These are phyloP conservation scores for Aphanocladium album DNA, from an alignment of 2,329 filamentous ascomycete species.

Conservation along the genomic window DNA sequence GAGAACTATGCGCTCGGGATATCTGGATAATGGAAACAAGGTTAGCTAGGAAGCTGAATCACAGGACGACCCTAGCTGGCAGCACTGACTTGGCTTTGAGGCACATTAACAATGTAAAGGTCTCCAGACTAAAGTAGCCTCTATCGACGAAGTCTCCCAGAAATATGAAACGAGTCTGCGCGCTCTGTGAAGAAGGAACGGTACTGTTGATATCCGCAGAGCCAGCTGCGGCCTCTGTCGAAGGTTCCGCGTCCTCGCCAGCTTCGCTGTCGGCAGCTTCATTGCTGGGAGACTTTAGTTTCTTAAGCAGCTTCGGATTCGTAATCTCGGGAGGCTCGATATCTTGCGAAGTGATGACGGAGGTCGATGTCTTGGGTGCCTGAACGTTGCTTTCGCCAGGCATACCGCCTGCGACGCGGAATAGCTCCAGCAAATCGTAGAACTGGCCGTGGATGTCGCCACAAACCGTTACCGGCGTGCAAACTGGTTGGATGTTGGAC, in stretches of 20 bases:
- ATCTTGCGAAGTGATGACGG: slow-evolving; percentile 82
- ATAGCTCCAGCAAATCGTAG: slow-evolving; percentile 94
- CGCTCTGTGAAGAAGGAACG: slow-evolving; percentile 38
- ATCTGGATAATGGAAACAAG: slow-evolving; percentile 47
- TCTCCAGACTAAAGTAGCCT: slow-evolving; percentile 96
- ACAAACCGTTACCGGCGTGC: slow-evolving; percentile 92
- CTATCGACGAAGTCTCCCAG: slow-evolving; percentile 93
- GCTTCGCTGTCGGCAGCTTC: slow-evolving; percentile 45
- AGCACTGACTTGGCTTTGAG: slow-evolving; percentile 64
- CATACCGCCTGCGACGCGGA: slow-evolving; percentile 94
- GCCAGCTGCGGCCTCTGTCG: slow-evolving; percentile 14
- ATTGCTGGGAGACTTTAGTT: slow-evolving; percentile 59
- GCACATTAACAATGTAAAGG: slow-evolving; percentile 94
- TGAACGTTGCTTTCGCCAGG: slow-evolving; percentile 74
- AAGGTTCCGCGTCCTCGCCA: slow-evolving; percentile 34
- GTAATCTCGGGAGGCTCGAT: slow-evolving; percentile 89
- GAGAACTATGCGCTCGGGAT: slow-evolving; percentile 89
- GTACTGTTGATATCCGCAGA: slow-evolving; percentile 27
- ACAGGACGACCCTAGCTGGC: slow-evolving; percentile 18
- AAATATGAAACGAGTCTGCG: slow-evolving; percentile 54
- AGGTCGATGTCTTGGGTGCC: slow-evolving; percentile 61
- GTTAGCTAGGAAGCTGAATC: background rate
- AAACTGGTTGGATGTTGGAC: slow-evolving; percentile 97
- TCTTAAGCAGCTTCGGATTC: slow-evolving; percentile 80
- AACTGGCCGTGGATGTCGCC: slow-evolving; percentile 99